These are phyloP conservation scores for Lepidopterella palustris DNA, from an alignment of 495 filamentous ascomycete genomes.

Conservation along the genomic window DNA sequence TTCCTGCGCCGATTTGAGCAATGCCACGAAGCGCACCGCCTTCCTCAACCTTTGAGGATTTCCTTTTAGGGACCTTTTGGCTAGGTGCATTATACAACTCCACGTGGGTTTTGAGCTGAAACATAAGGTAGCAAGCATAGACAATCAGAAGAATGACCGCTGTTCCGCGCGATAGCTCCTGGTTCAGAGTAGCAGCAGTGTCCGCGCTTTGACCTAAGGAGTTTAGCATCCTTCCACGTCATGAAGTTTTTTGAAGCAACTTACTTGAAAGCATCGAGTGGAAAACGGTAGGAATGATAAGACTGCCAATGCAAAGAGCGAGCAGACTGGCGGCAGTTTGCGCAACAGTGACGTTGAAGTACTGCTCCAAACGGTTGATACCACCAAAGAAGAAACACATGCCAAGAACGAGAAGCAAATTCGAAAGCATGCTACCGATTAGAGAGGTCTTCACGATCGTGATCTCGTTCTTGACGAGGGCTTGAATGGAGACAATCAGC, in stretches of 20 bases:
- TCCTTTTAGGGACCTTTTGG: slow-evolving; percentile 53
- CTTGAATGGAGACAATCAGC: slow-evolving; percentile 83
- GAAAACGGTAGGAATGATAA: slow-evolving; percentile 90
- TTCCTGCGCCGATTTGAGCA: slow-evolving; percentile 53
- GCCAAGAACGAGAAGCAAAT: slow-evolving; percentile 83
- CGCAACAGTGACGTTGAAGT: slow-evolving; percentile 90
- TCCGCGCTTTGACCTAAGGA: not conserved
- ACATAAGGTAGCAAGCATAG: slow-evolving; percentile 28
- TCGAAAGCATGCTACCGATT: slow-evolving; percentile 85
- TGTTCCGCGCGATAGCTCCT: slow-evolving; percentile 24
- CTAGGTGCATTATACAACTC: slow-evolving; percentile 46
- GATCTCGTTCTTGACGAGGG: slow-evolving; percentile 63
- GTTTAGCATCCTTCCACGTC: not conserved
- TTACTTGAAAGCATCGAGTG: slow-evolving; percentile 32
- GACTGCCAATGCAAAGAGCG: slow-evolving; percentile 66
- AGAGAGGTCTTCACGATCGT: slow-evolving; percentile 89
- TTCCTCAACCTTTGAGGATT: slow-evolving; percentile 45
- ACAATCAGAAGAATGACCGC: slow-evolving; percentile 26
- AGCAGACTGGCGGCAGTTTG: slow-evolving; percentile 83
- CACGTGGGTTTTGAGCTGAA: slow-evolving; percentile 29
- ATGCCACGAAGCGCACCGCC: slow-evolving; percentile 56
- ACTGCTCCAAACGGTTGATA: slow-evolving; percentile 69
- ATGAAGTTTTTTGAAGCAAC: not conserved
- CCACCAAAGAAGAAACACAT: slow-evolving; percentile 93
- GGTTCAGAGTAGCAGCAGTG: slow-evolving; percentile 37